phyloP scores from a whole-genome alignment of 1,284 basidiomycete genomes.

The Trichosporon inkin region DNA sequence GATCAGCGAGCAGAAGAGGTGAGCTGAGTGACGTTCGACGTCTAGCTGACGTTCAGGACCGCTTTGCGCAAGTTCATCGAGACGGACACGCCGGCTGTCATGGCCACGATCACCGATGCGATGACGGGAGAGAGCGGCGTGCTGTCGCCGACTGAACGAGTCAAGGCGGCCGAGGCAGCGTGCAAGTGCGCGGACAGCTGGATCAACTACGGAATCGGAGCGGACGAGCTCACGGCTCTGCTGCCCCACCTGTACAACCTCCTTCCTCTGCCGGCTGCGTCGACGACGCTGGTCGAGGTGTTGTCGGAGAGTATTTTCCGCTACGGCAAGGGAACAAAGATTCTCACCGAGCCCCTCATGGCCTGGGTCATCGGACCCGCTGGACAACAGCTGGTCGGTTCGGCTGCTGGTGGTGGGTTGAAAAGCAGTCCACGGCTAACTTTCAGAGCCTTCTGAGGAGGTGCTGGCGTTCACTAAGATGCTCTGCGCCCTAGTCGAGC shows the following conservation, averaged over 20 bases:
- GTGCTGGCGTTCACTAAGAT: slow-evolving; percentile 66
- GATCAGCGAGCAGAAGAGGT: slow-evolving; percentile 70
- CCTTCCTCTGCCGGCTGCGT: slow-evolving; percentile 58
- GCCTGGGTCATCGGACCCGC: slow-evolving; percentile 62
- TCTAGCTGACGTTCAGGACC: slow-evolving; percentile 22
- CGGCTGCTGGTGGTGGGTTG: slow-evolving; percentile 27
- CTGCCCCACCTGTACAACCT: slow-evolving; percentile 56
- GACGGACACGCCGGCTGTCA: slow-evolving; percentile 63
- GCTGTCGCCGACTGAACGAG: slow-evolving; percentile 30
- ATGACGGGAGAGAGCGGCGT: slow-evolving; percentile 44
- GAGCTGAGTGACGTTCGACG: slow-evolving; percentile 31
- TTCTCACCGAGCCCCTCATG: slow-evolving; percentile 74
- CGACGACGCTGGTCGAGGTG: slow-evolving; percentile 70
- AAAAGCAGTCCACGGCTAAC: background rate
- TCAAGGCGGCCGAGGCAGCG: slow-evolving; percentile 62
- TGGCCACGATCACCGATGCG: slow-evolving; percentile 60
- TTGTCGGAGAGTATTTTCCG: slow-evolving; percentile 67
- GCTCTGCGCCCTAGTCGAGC: slow-evolving; percentile 72
- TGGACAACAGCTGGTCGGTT: slow-evolving; percentile 30
- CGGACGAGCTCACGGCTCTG: slow-evolving; percentile 56
- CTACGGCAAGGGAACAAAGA: slow-evolving; percentile 64
- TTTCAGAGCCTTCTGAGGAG: slow-evolving; percentile 40
- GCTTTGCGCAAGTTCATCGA: slow-evolving; percentile 39
- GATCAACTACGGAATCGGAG: slow-evolving; percentile 63
- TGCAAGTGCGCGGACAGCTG: slow-evolving; percentile 75